Evolutionary conservation across 768 basidiomycete species (phyloP).

Genomic region (Paxillus ammoniavirescens): DNA sequence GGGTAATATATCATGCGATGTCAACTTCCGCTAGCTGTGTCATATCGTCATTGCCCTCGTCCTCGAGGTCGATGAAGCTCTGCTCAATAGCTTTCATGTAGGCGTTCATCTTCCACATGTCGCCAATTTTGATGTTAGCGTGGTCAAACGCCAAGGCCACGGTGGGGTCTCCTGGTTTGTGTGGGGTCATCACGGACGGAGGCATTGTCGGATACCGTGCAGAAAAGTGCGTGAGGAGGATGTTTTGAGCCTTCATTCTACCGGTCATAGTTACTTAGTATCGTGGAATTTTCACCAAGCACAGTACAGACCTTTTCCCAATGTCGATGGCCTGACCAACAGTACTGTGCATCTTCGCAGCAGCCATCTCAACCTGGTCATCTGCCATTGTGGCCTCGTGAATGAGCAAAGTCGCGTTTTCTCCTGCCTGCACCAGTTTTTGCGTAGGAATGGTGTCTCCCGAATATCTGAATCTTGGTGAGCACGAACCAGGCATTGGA

Average conservation of each 20-base stretch:
- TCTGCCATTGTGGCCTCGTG: conserved; percentile 95
- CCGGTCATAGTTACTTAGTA: not conserved
- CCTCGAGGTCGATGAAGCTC: conserved; percentile 52
- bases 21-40: conserved; percentile 13
- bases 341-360: conserved; percentile 82
- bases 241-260: conserved; percentile 83
- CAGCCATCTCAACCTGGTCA: conserved; percentile 72
- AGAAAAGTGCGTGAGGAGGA: conserved; percentile 95
- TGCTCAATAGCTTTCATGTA: conserved; percentile 73
- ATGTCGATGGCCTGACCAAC: conserved; percentile 84
- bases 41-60: conserved; percentile 35
- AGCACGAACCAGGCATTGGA: not conserved
- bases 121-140: conserved; percentile 64
- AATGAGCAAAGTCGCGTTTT: conserved; percentile 75
- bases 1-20: conserved; percentile 14
- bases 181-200: conserved; percentile 31
- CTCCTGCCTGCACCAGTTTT: conserved; percentile 61
- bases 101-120: conserved; percentile 83
- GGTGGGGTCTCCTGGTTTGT: conserved; percentile 36
- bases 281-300: not conserved
- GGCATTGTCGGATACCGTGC: conserved; percentile 91
- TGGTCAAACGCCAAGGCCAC: conserved; percentile 84
- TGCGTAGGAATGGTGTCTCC: conserved; percentile 85
- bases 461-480: conserved; percentile 63
- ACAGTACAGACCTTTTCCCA: conserved; percentile 55